phyloP scores from a whole-genome alignment of 2,329 filamentous ascomycete species.

The Chaetomium olivaceum region DNA sequence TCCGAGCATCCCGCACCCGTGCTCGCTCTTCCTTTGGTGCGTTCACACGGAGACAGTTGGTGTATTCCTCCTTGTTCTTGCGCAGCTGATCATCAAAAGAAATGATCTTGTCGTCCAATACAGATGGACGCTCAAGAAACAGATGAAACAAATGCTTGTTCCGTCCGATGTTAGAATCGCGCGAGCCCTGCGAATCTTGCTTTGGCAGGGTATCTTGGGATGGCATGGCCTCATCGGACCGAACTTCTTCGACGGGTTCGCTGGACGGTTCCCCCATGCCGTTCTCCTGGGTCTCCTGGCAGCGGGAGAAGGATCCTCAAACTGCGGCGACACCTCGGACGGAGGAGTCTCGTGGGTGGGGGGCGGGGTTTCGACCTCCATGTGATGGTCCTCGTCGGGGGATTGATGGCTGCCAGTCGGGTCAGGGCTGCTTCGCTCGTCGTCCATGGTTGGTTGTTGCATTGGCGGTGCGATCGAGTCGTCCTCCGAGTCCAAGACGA shows the following conservation, averaged over 20 bases:
- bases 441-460: slow-evolving; percentile 15
- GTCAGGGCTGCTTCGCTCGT: slow-evolving; percentile 1
- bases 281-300: background rate
- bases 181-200: slow-evolving; percentile 19
- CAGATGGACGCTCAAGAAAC: slow-evolving; percentile 40
- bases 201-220: slow-evolving; percentile 3
- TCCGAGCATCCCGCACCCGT: slow-evolving; percentile 53
- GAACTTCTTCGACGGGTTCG: background rate
- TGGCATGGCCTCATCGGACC: slow-evolving; percentile 1
- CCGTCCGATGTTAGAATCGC: slow-evolving; percentile 36
- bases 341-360: slow-evolving; percentile 12
- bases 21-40: slow-evolving; percentile 48
- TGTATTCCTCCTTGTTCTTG: slow-evolving; percentile 52
- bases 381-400: background rate
- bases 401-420: background rate
- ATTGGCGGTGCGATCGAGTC: slow-evolving; percentile 50
- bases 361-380: slow-evolving; percentile 22
- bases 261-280: background rate
- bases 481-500: slow-evolving; percentile 60
- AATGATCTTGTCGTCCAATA: slow-evolving; percentile 41
- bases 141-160: slow-evolving; percentile 39
- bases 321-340: background rate
- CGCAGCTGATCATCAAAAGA: slow-evolving; percentile 46
- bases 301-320: background rate
- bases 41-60: slow-evolving; percentile 49